Percentiles rank a stretch among this genome's conserved stretches.
Evolutionary conservation across 2,329 filamentous ascomycete species (phyloP).

Genomic region (Pseudocercospora macadamiae): DNA sequence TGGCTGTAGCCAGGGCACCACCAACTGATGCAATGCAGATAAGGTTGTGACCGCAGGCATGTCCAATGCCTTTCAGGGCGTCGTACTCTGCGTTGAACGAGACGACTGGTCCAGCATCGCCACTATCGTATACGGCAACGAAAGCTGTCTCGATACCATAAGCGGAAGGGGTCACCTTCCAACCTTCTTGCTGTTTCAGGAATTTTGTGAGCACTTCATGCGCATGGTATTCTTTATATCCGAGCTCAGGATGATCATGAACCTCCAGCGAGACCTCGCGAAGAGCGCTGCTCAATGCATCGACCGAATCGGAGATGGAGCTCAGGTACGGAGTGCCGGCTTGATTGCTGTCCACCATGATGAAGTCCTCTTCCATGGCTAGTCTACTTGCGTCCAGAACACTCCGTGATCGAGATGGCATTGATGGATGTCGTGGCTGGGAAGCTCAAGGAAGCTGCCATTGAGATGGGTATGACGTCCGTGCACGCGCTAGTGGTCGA

Average conservation of each 20-base stretch:
- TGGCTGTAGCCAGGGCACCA: conserved; percentile 43
- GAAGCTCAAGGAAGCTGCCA: too few relatives aligned
- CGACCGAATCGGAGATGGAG: conserved; percentile 45
- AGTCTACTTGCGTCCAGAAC: neutral
- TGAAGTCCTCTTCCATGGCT: conserved; percentile 13
- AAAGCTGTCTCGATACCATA: conserved; percentile 59
- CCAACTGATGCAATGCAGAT: conserved; percentile 44
- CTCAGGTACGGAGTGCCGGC: conserved; percentile 16
- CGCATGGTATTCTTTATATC: conserved; percentile 53
- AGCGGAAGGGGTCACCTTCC: conserved; percentile 56
- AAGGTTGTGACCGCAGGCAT: conserved; percentile 52
- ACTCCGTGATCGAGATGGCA: neutral
- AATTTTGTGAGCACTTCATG: conserved; percentile 56
- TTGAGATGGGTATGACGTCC: too few relatives aligned
- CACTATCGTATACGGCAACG: conserved; percentile 54
- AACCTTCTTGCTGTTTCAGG: conserved; percentile 44
- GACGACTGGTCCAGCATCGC: conserved; percentile 41
- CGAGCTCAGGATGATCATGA: conserved; percentile 50
- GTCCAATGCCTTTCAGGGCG: conserved; percentile 45
- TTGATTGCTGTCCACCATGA: conserved; percentile 12
- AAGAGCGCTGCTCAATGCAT: conserved; percentile 44
- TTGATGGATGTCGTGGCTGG: neutral
- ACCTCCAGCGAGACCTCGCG: conserved; percentile 55
- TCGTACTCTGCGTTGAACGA: conserved; percentile 47
- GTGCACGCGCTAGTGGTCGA: neutral